Conservation (phyloP, 2,329 filamentous ascomycete species). For the Drechslerella dactyloides region DNA sequence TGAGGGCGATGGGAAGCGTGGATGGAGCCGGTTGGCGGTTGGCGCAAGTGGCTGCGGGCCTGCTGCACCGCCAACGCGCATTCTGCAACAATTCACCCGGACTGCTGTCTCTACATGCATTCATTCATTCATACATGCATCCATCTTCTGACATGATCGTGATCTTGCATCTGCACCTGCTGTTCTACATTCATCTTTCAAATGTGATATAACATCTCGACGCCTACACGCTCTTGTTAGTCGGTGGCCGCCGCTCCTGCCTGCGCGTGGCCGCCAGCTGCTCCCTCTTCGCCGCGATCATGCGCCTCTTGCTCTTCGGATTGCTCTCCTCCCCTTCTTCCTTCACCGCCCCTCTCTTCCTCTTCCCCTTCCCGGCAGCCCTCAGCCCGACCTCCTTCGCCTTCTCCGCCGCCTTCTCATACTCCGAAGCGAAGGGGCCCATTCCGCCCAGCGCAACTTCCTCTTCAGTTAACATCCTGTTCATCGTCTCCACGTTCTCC, state of each 20-base stretch:
- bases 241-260: constrained; percentile 4
- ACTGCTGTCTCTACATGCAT: no score
- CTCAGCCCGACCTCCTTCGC: constrained; percentile 10
- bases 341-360: not conserved
- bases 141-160: not conserved
- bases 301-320: constrained; percentile 17
- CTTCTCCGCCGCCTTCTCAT: not conserved
- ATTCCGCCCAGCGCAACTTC: not conserved
- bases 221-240: not conserved
- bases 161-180: not conserved
- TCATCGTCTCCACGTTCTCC: not conserved
- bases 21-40: constrained; percentile 43
- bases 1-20: constrained; percentile 37
- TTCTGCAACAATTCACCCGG: constrained; percentile 39
- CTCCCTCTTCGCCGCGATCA: constrained; percentile 14
- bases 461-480: not conserved
- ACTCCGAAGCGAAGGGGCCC: not conserved
- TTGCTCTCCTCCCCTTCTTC: not conserved
- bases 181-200: not conserved
- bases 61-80: constrained; percentile 26
- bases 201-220: not conserved
- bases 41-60: constrained; percentile 3
- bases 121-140: no score
- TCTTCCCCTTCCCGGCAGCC: constrained; percentile 5
- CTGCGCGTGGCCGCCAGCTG: constrained; percentile 12